Conservation (phyloP, 208 protist species). For the Trichomonas tenax region DNA sequence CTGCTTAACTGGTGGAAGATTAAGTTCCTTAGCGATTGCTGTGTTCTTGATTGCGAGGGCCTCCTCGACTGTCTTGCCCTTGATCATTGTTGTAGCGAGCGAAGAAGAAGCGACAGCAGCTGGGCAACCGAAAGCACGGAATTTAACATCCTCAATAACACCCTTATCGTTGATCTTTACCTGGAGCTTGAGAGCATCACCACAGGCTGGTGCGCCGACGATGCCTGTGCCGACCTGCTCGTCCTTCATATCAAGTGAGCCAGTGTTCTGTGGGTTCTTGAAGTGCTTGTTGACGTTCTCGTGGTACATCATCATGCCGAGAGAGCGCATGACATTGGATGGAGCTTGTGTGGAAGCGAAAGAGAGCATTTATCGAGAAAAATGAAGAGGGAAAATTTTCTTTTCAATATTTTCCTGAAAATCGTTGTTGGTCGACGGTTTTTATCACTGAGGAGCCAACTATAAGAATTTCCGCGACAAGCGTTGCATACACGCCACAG, state of each 20-base stretch:
- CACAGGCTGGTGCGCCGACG: conserved; percentile 90
- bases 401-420: background rate
- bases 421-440: background rate
- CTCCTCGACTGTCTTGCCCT: conserved; percentile 87
- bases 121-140: conserved; percentile 92
- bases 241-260: conserved; percentile 77
- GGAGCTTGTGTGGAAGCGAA: background rate
- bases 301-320: conserved; percentile 55
- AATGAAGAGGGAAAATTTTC: background rate
- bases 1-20: conserved; percentile 95
- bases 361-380: background rate
- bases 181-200: conserved; percentile 82
- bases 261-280: conserved; percentile 89
- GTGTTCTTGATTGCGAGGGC: conserved; percentile 85
- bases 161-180: conserved; percentile 48
- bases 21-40: conserved; percentile 88
- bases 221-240: conserved; percentile 87
- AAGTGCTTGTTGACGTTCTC: conserved; percentile 94
- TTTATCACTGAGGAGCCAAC: background rate
- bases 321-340: background rate
- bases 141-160: conserved; percentile 41
- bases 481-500: too few species aligned
- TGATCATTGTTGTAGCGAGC: conserved; percentile 84
- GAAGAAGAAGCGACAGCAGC: conserved; percentile 69
- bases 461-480: background rate